Conservation (phyloP, 148 eudicot genomes). For the Tetragonia tetragonoides region DNA sequence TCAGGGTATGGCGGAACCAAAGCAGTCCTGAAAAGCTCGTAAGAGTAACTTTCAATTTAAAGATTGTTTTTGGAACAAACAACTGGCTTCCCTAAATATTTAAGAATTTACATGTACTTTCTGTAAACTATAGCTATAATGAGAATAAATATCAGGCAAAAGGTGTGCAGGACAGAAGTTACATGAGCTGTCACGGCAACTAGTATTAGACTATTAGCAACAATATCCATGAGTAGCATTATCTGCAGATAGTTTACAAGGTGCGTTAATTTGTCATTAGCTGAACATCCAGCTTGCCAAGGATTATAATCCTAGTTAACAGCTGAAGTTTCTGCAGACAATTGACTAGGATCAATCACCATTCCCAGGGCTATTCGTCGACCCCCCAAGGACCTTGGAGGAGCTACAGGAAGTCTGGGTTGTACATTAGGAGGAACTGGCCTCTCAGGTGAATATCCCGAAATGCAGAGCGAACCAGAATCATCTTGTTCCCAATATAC, state of each 20-base stretch:
- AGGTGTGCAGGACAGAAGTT: too few species aligned
- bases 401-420: slow-evolving; percentile 13
- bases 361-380: slow-evolving; percentile 34
- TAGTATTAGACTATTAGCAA: neutral
- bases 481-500: slow-evolving; percentile 82
- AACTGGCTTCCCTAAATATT: too few species aligned
- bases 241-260: neutral
- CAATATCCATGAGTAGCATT: neutral
- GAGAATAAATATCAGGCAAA: too few species aligned
- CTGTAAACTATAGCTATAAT: too few species aligned
- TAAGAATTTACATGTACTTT: too few species aligned
- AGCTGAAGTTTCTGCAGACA: slow-evolving; percentile 1
- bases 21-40: too few species aligned
- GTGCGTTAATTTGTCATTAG: neutral
- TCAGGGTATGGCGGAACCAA: too few species aligned
- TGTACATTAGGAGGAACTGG: slow-evolving; percentile 56
- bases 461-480: slow-evolving; percentile 66
- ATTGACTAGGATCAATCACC: slow-evolving; percentile 49
- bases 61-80: too few species aligned
- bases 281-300: too few species aligned
- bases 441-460: slow-evolving; percentile 58
- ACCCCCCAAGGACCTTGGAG: slow-evolving; percentile 20
- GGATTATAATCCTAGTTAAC: neutral
- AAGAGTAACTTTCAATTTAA: too few species aligned
- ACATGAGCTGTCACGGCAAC: too few species aligned